Evolutionary conservation across 208 protist genomes (phyloP), one percentile per base, ranked within the genome.

Genomic region (Porcisia hertigi): DNA sequence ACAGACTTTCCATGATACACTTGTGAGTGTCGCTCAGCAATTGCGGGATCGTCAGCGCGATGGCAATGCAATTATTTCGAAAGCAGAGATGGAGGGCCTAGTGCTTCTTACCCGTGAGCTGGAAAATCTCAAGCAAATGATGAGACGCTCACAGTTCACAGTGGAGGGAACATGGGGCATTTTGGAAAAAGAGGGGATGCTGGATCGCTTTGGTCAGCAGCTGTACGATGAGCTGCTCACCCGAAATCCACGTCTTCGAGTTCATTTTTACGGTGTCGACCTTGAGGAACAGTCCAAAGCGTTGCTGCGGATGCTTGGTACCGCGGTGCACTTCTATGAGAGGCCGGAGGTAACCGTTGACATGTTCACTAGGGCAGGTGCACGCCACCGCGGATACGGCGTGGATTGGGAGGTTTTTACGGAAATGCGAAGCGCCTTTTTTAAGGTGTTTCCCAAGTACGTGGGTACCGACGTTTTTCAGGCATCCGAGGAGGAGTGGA

Each of bases 371-470:
- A 86, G 84, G 64, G 83, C 85, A n/a, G 89, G 88, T 43, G 89
- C 88, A 30, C 80, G 89, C 4, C 89, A 93, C 73, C 85, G 91
- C 30, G 84, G 84, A 43, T 92, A 94, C 78, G 91, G 88, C 60
- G 87, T 92, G 25, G 89, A 78, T 18, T 75, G 36, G 20, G 77
- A 86, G 20, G 76, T 87, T 16, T 89, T 94, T 66, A 67, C 73
- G n/a, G 75, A 84, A 36, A 91, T 93, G 86, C 70, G 81, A 57
- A 82, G 85, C 39, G 77, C 88, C 12, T 94, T 96, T 66, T 92
- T 96, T 67, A 87, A 82, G 69, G 86, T 90, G 5, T 93, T 96
- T 47, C 89, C 91, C 7, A 86, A 86, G 55, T 93, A 91, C 69
- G 85, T 96, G 55, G 89, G 89, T 16, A 53, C 81, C 5, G 80